Base-by-base conservation (phyloP, 2,329 filamentous ascomycete species). In the Aureobasidium sp. region DNA sequence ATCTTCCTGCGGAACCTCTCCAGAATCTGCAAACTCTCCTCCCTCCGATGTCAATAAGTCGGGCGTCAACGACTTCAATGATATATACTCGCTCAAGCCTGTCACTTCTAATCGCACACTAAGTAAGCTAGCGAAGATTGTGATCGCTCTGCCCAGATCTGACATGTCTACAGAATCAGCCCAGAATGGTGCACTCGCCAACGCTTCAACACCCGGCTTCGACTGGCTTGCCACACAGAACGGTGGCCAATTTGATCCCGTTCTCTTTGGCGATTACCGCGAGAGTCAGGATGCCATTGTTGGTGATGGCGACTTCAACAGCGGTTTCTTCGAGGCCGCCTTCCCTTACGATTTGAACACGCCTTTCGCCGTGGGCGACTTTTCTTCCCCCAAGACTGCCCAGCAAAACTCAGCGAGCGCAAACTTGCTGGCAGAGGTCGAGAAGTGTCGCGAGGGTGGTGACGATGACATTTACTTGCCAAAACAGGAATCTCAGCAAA, bases 181-280 rank as follows among this genome's bases (percentile, higher is more conserved):
- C 5, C 53, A 49, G 59, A 61, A 57, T n/a, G 16, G 16, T 8
- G 34, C 30, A 39, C 15, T 39, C 4, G 48, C 21, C 42, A 58
- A 58, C 25, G 42, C 41, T 7, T 48, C 54, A 9, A 58, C 54
- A 3, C 42, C 37, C 25, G 83, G 83, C 67, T 80, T 91, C 68
- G 87, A 90, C 71, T 92, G 88, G 84, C 79, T 94, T 54, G 83
- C 86, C 42, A 86, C 88, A 68, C 89, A 95, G 72, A 93, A 91
- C 68, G 87, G 87, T 62, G 90, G 90, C 61, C 86, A 89, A 65
- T 97, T 97, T 69, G 92, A 97, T 65, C 93, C 94, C 0, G 86
- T 94, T 61, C 80, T 97, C 5, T 97, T 97, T 73, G 90, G 89
- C 59, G 90, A 91, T 68, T 97, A 97, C 75, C 87, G 94, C 58